Conservation (phyloP, 2,329 filamentous ascomycete species). For the Colletotrichum viniferum region DNA sequence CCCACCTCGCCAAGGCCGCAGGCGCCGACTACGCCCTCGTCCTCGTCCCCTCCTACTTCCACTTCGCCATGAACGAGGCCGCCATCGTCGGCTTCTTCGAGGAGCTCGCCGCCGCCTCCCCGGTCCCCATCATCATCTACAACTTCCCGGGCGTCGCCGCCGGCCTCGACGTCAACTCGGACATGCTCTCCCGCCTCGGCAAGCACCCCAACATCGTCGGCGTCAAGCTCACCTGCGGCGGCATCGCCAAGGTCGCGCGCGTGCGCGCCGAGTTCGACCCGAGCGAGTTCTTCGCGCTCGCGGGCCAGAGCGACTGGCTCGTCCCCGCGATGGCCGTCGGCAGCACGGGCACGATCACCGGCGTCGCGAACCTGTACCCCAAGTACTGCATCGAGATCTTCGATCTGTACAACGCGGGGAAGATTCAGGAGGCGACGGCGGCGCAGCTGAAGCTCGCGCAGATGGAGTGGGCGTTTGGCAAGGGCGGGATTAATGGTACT, state of each 20-base stretch:
- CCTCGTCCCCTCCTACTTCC: constrained; percentile 75
- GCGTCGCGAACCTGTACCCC: constrained; percentile 67
- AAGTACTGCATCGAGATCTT: constrained; percentile 54
- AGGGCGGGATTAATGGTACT: constrained; percentile 64
- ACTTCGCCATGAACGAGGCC: constrained; percentile 63
- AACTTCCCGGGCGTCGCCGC: constrained; percentile 73
- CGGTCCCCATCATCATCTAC: constrained; percentile 71
- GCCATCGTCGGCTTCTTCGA: constrained; percentile 68
- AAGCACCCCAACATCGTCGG: constrained; percentile 70
- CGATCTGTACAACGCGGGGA: constrained; percentile 51
- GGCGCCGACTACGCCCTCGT: constrained; percentile 73
- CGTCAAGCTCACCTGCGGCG: constrained; percentile 76
- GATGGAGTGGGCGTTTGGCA: constrained; percentile 61
- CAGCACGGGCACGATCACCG: constrained; percentile 64
- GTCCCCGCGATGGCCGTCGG: constrained; percentile 64
- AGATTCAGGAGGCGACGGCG: constrained; percentile 49
- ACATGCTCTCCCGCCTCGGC: constrained; percentile 63
- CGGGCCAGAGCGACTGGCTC: constrained; percentile 76
- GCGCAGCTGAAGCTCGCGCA: constrained; percentile 55
- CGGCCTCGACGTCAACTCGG: constrained; percentile 71
- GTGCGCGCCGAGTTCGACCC: constrained; percentile 55
- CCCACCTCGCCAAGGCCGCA: constrained; percentile 62
- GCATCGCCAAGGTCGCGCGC: constrained; percentile 73
- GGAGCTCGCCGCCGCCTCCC: constrained; percentile 62
- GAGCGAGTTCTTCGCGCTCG: constrained; percentile 68